Evolutionary conservation across 2,329 filamentous ascomycete species (phyloP).

Genomic region (Paracoccidioides brasiliensis): DNA sequence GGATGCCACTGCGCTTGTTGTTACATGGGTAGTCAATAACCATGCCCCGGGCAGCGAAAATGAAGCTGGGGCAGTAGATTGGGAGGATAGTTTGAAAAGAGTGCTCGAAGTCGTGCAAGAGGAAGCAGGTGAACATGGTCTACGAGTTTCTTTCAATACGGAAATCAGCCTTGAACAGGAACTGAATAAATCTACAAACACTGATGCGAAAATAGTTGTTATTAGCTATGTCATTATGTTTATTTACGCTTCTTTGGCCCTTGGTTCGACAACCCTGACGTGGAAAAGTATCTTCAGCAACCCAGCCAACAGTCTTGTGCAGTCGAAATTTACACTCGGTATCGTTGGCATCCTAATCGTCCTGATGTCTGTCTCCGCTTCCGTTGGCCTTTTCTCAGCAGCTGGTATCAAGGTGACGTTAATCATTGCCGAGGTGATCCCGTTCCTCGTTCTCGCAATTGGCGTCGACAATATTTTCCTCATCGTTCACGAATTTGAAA

Average conservation of each 20-base stretch:
- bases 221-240: slow-evolving; percentile 99
- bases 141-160: slow-evolving; percentile 85
- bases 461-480: slow-evolving; percentile 98
- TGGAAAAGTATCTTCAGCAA: slow-evolving; percentile 66
- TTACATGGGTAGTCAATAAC: slow-evolving; percentile 93
- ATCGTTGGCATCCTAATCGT: slow-evolving; percentile 90
- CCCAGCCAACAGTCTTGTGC: slow-evolving; percentile 71
- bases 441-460: slow-evolving; percentile 89
- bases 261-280: slow-evolving; percentile 76
- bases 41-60: slow-evolving; percentile 58
- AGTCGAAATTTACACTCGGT: slow-evolving; percentile 95
- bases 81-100: slow-evolving; percentile 67
- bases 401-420: slow-evolving; percentile 84
- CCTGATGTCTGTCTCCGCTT: slow-evolving; percentile 91
- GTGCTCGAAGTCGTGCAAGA: slow-evolving; percentile 63
- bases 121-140: slow-evolving; percentile 63
- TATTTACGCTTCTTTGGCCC: slow-evolving; percentile 81
- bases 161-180: slow-evolving; percentile 93
- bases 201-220: slow-evolving; percentile 89
- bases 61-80: slow-evolving; percentile 68
- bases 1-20: slow-evolving; percentile 66
- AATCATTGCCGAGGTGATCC: slow-evolving; percentile 97
- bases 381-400: slow-evolving; percentile 88
- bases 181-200: slow-evolving; percentile 95
- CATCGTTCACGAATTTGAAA: slow-evolving; percentile 95